Evolutionary conservation across 495 filamentous ascomycete species (phyloP).

Genomic region (Lepidopterella palustris): DNA sequence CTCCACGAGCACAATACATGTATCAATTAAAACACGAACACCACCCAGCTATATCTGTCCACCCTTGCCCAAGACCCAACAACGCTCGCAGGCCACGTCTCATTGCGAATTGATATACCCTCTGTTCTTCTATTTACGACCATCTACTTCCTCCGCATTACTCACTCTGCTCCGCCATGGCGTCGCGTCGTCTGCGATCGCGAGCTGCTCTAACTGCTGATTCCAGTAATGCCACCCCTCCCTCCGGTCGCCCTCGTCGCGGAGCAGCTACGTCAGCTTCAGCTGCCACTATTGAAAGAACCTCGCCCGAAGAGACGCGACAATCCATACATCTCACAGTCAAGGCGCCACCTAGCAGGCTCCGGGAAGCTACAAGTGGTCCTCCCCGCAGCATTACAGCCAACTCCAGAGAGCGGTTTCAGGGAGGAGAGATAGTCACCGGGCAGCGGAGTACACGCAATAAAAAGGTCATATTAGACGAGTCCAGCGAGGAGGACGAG

Average conservation of each 20-base stretch:
- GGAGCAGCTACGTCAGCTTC: conserved; percentile 33
- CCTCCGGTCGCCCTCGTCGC: conserved; percentile 32
- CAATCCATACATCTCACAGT: conserved; percentile 72
- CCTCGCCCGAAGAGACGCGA: conserved; percentile 49
- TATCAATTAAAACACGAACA: conserved; percentile 7
- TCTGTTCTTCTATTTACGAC: conserved; percentile 11
- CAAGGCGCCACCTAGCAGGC: conserved; percentile 75
- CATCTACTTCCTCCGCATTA: conserved; percentile 3
- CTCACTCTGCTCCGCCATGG: conserved; percentile 34
- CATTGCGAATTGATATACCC: neutral
- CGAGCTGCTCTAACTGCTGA: conserved; percentile 39
- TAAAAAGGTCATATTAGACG: conserved; percentile 39
- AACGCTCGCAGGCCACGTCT: neutral
- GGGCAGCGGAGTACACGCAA: conserved; percentile 47
- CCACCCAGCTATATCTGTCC: conserved; percentile 6
- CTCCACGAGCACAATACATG: conserved; percentile 8
- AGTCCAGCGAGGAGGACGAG: conserved; percentile 46
- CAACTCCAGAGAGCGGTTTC: conserved; percentile 30
- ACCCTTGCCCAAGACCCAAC: conserved; percentile 4
- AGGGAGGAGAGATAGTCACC: conserved; percentile 46
- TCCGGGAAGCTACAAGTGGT: conserved; percentile 64
- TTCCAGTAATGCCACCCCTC: conserved; percentile 34
- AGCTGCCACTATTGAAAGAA: conserved; percentile 43
- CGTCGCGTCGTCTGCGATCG: conserved; percentile 46
- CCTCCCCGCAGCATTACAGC: conserved; percentile 18